These are phyloP conservation scores for Myxozyma melibiosi DNA, from an alignment of 805 yeast species.

Conservation along the genomic window DNA sequence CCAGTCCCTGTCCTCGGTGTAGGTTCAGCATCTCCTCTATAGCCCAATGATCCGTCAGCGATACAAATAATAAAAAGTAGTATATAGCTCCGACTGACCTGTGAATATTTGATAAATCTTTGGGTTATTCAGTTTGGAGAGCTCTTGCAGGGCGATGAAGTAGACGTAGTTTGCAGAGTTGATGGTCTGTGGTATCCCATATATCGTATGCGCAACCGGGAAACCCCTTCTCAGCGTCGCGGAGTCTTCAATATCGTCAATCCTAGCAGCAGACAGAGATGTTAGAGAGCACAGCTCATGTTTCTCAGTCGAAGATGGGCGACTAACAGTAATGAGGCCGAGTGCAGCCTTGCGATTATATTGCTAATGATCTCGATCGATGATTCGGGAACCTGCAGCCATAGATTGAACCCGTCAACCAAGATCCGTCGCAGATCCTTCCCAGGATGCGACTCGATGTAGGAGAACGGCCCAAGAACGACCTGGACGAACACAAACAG, in stretches of 20 bases:
- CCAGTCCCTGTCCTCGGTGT: slow-evolving; percentile 90
- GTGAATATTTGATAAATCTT: slow-evolving; percentile 27
- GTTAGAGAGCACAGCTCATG: background rate
- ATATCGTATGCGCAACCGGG: slow-evolving; percentile 76
- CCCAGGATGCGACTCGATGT: slow-evolving; percentile 55
- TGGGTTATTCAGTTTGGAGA: slow-evolving; percentile 43
- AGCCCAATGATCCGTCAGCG: slow-evolving; percentile 41
- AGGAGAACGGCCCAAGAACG: slow-evolving; percentile 52
- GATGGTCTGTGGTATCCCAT: slow-evolving; percentile 77
- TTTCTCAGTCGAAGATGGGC: background rate
- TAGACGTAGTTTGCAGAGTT: slow-evolving; percentile 84
- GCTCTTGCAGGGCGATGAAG: slow-evolving; percentile 64
- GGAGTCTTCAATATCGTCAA: slow-evolving; percentile 88
- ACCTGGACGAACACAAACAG: slow-evolving; percentile 30
- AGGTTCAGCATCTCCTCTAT: slow-evolving; percentile 76
- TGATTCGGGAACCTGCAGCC: slow-evolving; percentile 49
- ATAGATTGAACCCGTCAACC: slow-evolving; percentile 56
- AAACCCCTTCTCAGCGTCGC: slow-evolving; percentile 72
- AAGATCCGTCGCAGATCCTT: slow-evolving; percentile 56
- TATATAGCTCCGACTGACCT: slow-evolving; percentile 14
- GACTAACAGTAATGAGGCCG: slow-evolving; percentile 57
- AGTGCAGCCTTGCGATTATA: slow-evolving; percentile 63
- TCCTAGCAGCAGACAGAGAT: slow-evolving; percentile 37
- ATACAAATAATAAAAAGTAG: slow-evolving; percentile 16
- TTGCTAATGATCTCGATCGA: slow-evolving; percentile 48